phyloP scores from a whole-genome alignment of 192 early-diverging fungal genomes.

The Backusella psychrophila region DNA sequence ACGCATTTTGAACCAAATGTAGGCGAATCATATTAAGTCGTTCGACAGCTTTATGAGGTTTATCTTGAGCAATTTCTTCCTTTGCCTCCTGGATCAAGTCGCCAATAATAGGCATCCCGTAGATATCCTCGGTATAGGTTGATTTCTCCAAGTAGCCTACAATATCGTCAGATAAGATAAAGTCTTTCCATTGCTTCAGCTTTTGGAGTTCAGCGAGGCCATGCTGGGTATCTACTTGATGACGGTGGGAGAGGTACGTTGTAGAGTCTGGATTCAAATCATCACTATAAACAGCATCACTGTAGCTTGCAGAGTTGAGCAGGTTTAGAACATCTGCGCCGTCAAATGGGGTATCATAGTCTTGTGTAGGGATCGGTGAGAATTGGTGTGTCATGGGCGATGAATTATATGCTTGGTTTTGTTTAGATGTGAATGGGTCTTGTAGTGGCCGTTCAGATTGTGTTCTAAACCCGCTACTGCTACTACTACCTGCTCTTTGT shows the following conservation, averaged over 20 bases:
- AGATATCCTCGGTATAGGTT: slow-evolving; percentile 39
- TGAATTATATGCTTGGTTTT: neutral
- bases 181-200: neutral
- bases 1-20: slow-evolving; percentile 16
- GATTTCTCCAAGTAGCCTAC: slow-evolving; percentile 31
- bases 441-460: neutral
- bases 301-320: slow-evolving; percentile 21
- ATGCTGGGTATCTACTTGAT: slow-evolving; percentile 10
- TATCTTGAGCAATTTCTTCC: slow-evolving; percentile 22
- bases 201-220: slow-evolving; percentile 2
- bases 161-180: slow-evolving; percentile 39
- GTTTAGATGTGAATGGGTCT: neutral
- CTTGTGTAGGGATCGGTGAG: neutral
- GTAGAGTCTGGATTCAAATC: slow-evolving; percentile 11
- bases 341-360: neutral
- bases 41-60: slow-evolving; percentile 17
- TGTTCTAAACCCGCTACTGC: neutral
- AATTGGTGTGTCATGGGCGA: neutral
- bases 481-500: neutral
- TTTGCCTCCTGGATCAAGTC: slow-evolving; percentile 34
- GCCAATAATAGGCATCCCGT: slow-evolving; percentile 29
- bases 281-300: slow-evolving; percentile 19
- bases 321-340: slow-evolving; percentile 25
- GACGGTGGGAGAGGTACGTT: slow-evolving; percentile 6
- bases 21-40: slow-evolving; percentile 39